Evolutionary conservation across 192 early-diverging fungal genomes (phyloP), one percentile per base, ranked within the genome.

Genomic region (Podila clonocystis): DNA sequence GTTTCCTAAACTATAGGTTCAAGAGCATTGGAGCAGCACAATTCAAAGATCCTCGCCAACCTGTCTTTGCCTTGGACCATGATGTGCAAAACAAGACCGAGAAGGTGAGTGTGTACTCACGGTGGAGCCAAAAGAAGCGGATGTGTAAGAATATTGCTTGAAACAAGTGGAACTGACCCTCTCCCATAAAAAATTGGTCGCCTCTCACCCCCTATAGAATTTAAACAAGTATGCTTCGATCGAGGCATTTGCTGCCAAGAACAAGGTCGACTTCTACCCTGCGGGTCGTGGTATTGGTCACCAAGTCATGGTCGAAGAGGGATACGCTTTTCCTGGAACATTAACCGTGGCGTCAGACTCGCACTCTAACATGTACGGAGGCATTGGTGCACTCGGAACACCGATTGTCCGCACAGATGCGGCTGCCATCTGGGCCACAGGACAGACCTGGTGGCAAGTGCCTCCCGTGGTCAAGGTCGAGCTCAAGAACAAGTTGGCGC

Each of bases 341-440:
- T 90, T 99, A 85, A 95, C 95, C 26, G 97, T 99, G 5, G 98
- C 96, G 2, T 97, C 96, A 2, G 98, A 99, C 83, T 99, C 98
- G 9, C 98, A 99, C 77, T 98, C 98, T 6, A 99, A 99, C 86
- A 99, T 98, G 96, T 99, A 99, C 83, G 98, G 98, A 49, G 98
- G 97, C 72, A 92, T 99, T 68, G 97, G 97, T 36, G 90, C 91
- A 59, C 85, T 99, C 62, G 98, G 98, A 48, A 98, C 98, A 29
- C 98, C 98, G 22, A 94, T 99, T 61, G 98, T 99, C 45, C 91
- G 98, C 31, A 99, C 98, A 9, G 98, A 99, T 75, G 98, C 98
- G 1, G 98, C 98, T 0, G 94, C 98, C 2, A 95, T 99, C 66
- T 99, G 98, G 98, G 96, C 98, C 5, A 98, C 98, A 0, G 93